Percentiles rank a stretch among this genome's conserved stretches.
phyloP scores from a whole-genome alignment of 1,284 basidiomycete genomes.

The Ustilago loliicola region DNA sequence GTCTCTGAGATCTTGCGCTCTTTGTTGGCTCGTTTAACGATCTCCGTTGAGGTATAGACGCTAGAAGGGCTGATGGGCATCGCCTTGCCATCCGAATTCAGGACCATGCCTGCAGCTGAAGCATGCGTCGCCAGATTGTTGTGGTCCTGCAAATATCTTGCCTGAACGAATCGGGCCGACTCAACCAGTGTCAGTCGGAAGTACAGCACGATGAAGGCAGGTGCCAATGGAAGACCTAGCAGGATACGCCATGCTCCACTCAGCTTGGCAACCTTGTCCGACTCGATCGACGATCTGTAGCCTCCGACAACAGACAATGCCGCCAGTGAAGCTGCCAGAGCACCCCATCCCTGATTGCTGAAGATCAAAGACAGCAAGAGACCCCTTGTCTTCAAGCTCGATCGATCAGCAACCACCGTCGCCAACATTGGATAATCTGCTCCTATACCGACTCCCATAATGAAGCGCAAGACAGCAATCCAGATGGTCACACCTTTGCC shows the following conservation, averaged over 20 bases:
- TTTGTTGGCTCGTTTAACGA: constrained; percentile 67
- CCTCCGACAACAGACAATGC: constrained; percentile 78
- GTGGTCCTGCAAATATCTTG: constrained; percentile 81
- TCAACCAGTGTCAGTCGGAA: constrained; percentile 73
- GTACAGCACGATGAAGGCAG: constrained; percentile 72
- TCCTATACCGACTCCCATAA: constrained; percentile 75
- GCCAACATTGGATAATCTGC: constrained; percentile 85
- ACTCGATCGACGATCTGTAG: constrained; percentile 75
- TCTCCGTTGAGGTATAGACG: constrained; percentile 73
- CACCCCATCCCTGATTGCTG: constrained; percentile 70
- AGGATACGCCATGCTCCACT: constrained; percentile 66
- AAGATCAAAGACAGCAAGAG: constrained; percentile 70
- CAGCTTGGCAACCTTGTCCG: constrained; percentile 56
- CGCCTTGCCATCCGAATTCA: constrained; percentile 16
- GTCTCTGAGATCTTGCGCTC: constrained; percentile 29
- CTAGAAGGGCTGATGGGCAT: constrained; percentile 12
- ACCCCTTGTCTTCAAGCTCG: constrained; percentile 61
- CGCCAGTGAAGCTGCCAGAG: constrained; percentile 75
- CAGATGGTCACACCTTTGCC: constrained; percentile 64
- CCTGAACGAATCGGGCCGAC: constrained; percentile 86
- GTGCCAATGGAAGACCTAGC: constrained; percentile 68
- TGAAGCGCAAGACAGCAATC: constrained; percentile 61
- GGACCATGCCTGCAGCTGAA: constrained; percentile 73
- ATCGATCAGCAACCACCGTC: constrained; percentile 65
- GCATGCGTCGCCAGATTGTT: constrained; percentile 77